Conservation (phyloP, 306 rosid species). For the Styphnolobium japonicum region DNA sequence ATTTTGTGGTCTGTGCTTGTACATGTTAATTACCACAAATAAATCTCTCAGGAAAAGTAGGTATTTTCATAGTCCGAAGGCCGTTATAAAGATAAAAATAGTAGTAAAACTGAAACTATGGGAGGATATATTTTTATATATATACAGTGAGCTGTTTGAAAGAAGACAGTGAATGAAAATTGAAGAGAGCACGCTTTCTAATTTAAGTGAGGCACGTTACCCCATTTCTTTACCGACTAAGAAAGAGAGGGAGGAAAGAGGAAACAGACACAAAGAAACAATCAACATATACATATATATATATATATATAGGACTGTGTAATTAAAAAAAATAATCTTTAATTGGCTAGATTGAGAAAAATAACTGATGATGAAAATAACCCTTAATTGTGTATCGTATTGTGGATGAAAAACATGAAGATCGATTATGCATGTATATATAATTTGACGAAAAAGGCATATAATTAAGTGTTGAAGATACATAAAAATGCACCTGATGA, state of each 20-base stretch:
- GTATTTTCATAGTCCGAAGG: background rate
- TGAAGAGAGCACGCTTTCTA: conserved; percentile 24
- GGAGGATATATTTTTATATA: background rate
- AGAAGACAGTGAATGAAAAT: conserved; percentile 15
- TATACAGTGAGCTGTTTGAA: conserved; percentile 11
- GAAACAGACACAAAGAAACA: background rate
- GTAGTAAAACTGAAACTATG: background rate
- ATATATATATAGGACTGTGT: no score
- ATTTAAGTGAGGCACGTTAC: conserved; percentile 39
- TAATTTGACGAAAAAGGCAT: no score
- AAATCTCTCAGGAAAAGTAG: background rate
- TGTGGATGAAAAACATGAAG: no score
- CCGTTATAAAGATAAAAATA: background rate
- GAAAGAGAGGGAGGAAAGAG: background rate
- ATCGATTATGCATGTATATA: no score
- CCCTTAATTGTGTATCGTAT: no score
- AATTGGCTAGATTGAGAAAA: background rate
- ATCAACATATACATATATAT: no score
- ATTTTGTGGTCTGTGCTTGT: background rate
- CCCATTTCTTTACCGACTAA: conserved; percentile 25
- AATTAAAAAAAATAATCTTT: no score
- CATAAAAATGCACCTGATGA: conserved; percentile 23
- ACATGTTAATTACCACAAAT: background rate
- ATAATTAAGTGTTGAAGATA: background rate
- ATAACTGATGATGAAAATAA: background rate